A percentile compares a stretch with the other conserved stretches of the same genome.
These are phyloP conservation scores for Silene latifolia DNA, from an alignment of 148 eudicot genomes.

Conservation along the genomic window DNA sequence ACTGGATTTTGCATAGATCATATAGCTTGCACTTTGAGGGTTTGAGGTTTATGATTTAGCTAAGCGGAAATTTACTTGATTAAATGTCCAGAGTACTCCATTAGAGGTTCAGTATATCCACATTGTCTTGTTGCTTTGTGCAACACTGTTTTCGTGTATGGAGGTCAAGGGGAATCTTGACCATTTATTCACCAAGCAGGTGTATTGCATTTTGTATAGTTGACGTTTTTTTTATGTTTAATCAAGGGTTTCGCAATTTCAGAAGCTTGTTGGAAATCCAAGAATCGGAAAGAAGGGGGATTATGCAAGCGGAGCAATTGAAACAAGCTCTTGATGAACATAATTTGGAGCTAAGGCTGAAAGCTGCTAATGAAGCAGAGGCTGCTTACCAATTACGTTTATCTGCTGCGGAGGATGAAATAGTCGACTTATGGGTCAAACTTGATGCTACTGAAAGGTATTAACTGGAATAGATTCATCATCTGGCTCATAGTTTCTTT, in stretches of 20 bases:
- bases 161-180: neutral
- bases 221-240: neutral
- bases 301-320: slow-evolving; percentile 56
- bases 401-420: slow-evolving; percentile 85
- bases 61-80: neutral
- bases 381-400: slow-evolving; percentile 81
- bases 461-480: slow-evolving; percentile 9
- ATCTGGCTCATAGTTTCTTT: neutral
- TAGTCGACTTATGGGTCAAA: slow-evolving; percentile 67
- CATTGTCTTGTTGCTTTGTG: too few relatives aligned
- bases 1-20: neutral
- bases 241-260: slow-evolving; percentile 14
- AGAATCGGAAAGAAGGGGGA: slow-evolving; percentile 82
- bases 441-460: slow-evolving; percentile 87
- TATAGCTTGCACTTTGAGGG: neutral
- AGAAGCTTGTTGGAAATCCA: slow-evolving; percentile 63
- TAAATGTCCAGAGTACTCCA: neutral
- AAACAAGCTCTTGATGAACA: slow-evolving; percentile 78
- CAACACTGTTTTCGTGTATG: neutral
- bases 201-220: slow-evolving; percentile 1
- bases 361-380: slow-evolving; percentile 95
- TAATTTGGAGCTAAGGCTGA: slow-evolving; percentile 77
- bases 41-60: neutral
- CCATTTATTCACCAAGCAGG: neutral
- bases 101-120: too few relatives aligned